Conservation (phyloP, 768 basidiomycete species). For the Mycena metata region DNA sequence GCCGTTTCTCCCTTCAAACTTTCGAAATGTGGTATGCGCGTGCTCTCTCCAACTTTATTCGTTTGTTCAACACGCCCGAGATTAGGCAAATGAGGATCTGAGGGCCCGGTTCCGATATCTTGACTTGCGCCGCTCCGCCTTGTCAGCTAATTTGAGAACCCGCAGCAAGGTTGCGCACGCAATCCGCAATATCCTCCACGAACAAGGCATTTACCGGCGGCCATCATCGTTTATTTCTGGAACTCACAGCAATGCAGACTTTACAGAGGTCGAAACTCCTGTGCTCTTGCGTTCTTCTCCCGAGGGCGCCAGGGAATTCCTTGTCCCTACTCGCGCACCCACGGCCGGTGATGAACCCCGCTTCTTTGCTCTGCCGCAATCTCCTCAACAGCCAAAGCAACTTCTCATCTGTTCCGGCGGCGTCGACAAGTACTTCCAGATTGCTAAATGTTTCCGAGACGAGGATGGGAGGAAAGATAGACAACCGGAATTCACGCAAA, state of each 20-base stretch:
- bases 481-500: conserved; percentile 97
- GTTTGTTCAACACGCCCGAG: conserved; percentile 25
- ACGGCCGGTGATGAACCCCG: conserved; percentile 52
- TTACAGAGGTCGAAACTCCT: conserved; percentile 95
- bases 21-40: conserved; percentile 76
- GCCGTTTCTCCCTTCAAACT: conserved; percentile 90
- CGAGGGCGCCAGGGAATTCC: conserved; percentile 94
- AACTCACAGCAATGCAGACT: conserved; percentile 64
- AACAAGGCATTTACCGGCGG: conserved; percentile 66
- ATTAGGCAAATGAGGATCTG: conserved; percentile 87
- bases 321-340: conserved; percentile 82
- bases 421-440: conserved; percentile 92
- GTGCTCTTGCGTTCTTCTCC: conserved; percentile 91
- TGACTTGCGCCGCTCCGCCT: conserved; percentile 82
- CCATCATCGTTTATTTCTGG: conserved; percentile 13
- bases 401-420: conserved; percentile 91
- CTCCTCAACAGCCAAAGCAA: conserved; percentile 97
- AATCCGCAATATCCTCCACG: conserved; percentile 78
- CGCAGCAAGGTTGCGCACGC: conserved; percentile 87
- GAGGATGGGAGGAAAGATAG: conserved; percentile 96
- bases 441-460: conserved; percentile 95
- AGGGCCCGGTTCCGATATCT: conserved; percentile 89
- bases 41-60: conserved; percentile 39
- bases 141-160: conserved; percentile 85
- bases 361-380: conserved; percentile 94